Base-by-base conservation (phyloP, 2,329 filamentous ascomycete species). In the Purpureocillium lavendulum region DNA sequence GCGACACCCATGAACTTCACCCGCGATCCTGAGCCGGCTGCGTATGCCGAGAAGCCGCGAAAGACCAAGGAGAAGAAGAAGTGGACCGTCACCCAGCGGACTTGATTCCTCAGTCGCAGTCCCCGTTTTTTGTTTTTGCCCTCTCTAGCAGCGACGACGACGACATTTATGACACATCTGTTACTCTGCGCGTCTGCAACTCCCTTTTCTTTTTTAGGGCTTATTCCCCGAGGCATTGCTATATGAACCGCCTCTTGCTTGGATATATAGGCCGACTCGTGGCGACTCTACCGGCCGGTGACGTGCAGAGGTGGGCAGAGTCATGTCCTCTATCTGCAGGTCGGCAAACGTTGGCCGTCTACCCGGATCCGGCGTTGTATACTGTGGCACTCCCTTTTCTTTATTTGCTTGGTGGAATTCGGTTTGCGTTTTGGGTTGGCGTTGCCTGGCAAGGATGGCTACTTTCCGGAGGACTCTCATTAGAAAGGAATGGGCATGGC, bases 1-100 rank as follows among this genome's bases (percentile, higher is more conserved):
- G 40, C 44, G 18, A 45, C 43, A 26, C 65, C 32, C 17, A 46
- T 48, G 40, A 40, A 38, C 10, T 38, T 35, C 16, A 17, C 26
- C 4, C 38, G 38, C 13, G 46, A 49, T 30, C 26, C 43, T 18
- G 46, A 44, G 39, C 18, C 26, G n/a, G 43, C 18, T 2, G 31
- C 40, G 12, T 36, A 39, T 15, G 29, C 37, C 15, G 46, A 47
- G 31, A 50, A 51, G 17, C 15, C 43, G 11, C 38, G 21, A 7
- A 44, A 57, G 40, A 40, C 40, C 26, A 66, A 64, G 51, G 56
- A 62, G 36, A 68, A 66, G 54, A 71, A 66, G 61, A 70, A 63
- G 55, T 73, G 70, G 68, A 57, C 57, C 15, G 62, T 70, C 36
- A 58, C 49, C 14, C 53, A 63, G 40, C 59, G 69, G 50, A 70